Evolutionary conservation across 164 flowering plant genomes (phyloP), one percentile per base, ranked within the genome.

Genomic region (Chimonanthus salicifolius): DNA sequence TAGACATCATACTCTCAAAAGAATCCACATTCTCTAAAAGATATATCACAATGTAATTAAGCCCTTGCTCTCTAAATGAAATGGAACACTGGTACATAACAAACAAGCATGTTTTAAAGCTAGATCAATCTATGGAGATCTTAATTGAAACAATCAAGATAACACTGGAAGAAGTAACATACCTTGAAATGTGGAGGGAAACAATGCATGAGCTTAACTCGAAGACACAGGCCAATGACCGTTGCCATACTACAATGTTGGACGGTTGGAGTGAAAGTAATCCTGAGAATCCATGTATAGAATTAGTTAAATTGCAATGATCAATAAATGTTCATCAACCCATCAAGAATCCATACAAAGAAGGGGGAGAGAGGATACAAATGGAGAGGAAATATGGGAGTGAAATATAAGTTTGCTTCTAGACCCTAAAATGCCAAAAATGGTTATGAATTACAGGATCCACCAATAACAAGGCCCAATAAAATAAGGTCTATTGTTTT

Each of bases 211-310:
- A 90, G 84, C 72, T 88, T 90, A 68, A 85, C 93, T 74, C 93
- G 82, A 62, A 90, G 80, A 73, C 92, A 90, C 16, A 90, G 81
- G 49, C 96, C 96, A 76, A 90, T 90, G 47, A 90, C 89, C 5
- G 92, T 85, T 64, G 92, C 96, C 96, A 90, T 87, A 72, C 90
- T 88, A 81, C 95, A 90, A 69, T 90, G 93, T 72, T 86, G 93
- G 63, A 90, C 82, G 0, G 96, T 90, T 8, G 94, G 94, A 20
- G 94, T 90, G 76, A 88, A 90, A 63, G 88, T 88, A 72, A 90
- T 86, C 87, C 94, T 88, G 74, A 69, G 77, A 74, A 13, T 62
- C 60, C 33, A 74, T 54, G 20, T 49, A 44, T 18, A 72, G 6
- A n/a, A 67, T 58, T 18, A 62, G 76, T 45, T 54, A 7, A 47